Base-by-base conservation (phyloP, 306 rosid genomes). In the Sicyos baderoa region DNA sequence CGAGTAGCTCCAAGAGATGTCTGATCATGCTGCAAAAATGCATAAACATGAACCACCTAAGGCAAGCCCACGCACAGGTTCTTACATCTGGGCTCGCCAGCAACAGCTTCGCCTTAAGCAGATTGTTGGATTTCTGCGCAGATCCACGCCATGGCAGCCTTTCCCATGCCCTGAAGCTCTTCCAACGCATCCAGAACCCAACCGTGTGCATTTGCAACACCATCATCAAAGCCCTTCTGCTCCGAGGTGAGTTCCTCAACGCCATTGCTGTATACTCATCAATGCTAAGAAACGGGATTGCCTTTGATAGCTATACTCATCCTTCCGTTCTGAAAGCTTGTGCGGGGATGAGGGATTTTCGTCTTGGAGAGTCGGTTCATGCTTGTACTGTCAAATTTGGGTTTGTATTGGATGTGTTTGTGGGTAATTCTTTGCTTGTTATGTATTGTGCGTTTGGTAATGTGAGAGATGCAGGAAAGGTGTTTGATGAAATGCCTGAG, bases 401-500 rank as follows among this genome's bases (percentile, higher is more conserved):
- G 48, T 78, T 82, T 68, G 74, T 50, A 59, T 70, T 37, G 79
- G 88, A 85, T 77, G 66, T 75, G 60, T 85, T 78, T 57, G 96
- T 88, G 85, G 87, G 86, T 21, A 84, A 90, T 75, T 77, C 95
- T 77, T 59, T 84, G 80, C 81, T 88, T 68, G 54, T 57, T 0
- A 68, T 83, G 89, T 83, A 82, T 47, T 51, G 59, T 70, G 81
- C 55, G 42, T 80, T 22, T 51, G 87, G 69, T 53, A 54, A 83
- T 62, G 74, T 83, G 83, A 65, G 55, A 4, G 78, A 54, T 77
- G 97, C 90, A 73, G 53, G 92, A 1, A 12, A 74, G 0, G 58
- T 88, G 85, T 88, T 90, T 13, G 88, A 90, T 72, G 97, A 90
- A 86, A 90, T 88, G 65, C 87, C 89, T 50, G 57, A 72, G 22